These are phyloP conservation scores for Skeletonema menzelii DNA, from an alignment of 108 stramenopile species.

Conservation along the genomic window DNA sequence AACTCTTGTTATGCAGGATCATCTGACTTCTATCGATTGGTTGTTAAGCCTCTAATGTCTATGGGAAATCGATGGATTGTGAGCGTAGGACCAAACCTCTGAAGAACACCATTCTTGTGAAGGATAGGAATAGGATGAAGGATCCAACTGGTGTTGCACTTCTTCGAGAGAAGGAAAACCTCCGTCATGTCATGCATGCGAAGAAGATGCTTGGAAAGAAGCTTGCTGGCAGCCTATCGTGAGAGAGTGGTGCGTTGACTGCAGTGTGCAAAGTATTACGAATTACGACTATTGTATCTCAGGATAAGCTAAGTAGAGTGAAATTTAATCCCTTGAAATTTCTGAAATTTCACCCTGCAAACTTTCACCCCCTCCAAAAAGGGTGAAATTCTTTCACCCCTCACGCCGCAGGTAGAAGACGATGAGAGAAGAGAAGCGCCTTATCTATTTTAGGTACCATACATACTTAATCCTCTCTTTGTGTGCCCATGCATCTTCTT, in stretches of 20 bases:
- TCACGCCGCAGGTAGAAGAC: too few species aligned
- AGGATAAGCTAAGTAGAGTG: background rate
- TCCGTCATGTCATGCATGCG: constrained; percentile 9
- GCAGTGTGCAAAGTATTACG: background rate
- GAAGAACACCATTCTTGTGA: background rate
- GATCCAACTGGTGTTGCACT: constrained; percentile 16
- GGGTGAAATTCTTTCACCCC: background rate
- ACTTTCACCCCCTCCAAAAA: background rate
- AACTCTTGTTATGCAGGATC: too few species aligned
- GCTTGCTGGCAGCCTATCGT: background rate
- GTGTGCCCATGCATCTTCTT: too few species aligned
- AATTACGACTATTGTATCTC: too few species aligned
- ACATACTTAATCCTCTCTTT: too few species aligned
- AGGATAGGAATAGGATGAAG: background rate
- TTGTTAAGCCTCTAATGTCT: background rate
- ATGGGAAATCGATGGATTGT: background rate
- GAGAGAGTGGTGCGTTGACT: too few species aligned
- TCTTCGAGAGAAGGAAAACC: constrained; percentile 6
- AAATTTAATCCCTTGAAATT: background rate
- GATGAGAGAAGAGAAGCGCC: too few species aligned
- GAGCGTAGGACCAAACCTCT: background rate
- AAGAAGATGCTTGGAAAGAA: constrained; percentile 6
- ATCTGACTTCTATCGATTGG: too few species aligned
- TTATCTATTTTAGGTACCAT: too few species aligned
- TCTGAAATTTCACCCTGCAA: background rate